Percentiles rank a stretch among this genome's conserved stretches.
phyloP scores from a whole-genome alignment of 345 rosid genomes.

The Salix caprea region DNA sequence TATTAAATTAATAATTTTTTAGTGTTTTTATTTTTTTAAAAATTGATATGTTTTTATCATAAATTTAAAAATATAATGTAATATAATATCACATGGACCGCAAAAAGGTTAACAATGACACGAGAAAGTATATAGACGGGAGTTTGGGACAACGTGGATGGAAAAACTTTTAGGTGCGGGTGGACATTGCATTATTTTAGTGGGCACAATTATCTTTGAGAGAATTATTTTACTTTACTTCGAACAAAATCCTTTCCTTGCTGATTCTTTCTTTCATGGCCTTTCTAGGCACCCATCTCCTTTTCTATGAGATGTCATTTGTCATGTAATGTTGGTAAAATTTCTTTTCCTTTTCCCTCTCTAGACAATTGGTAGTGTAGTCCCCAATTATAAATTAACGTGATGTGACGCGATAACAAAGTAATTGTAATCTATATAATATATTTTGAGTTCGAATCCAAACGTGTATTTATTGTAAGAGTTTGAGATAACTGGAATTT shows the following conservation, averaged over 20 bases:
- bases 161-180: background rate
- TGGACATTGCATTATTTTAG: background rate
- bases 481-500: too few relatives aligned
- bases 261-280: background rate
- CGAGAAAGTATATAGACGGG: background rate
- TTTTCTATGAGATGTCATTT: slow-evolving; percentile 13
- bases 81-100: too few relatives aligned
- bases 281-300: background rate
- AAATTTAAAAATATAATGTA: too few relatives aligned
- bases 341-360: background rate
- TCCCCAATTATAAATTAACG: too few relatives aligned
- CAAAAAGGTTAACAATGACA: too few relatives aligned
- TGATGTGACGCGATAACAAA: too few relatives aligned
- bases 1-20: too few relatives aligned
- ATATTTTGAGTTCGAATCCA: too few relatives aligned
- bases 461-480: accelerated
- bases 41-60: too few relatives aligned
- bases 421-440: too few relatives aligned
- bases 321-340: slow-evolving; percentile 10
- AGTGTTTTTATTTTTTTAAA: too few relatives aligned
- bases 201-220: background rate
- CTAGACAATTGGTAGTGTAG: background rate
- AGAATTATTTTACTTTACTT: slow-evolving; percentile 16
- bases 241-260: background rate
- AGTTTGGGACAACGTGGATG: background rate